phyloP scores from a whole-genome alignment of 1,139 yeast species.

The Debaryomyces sp. region DNA sequence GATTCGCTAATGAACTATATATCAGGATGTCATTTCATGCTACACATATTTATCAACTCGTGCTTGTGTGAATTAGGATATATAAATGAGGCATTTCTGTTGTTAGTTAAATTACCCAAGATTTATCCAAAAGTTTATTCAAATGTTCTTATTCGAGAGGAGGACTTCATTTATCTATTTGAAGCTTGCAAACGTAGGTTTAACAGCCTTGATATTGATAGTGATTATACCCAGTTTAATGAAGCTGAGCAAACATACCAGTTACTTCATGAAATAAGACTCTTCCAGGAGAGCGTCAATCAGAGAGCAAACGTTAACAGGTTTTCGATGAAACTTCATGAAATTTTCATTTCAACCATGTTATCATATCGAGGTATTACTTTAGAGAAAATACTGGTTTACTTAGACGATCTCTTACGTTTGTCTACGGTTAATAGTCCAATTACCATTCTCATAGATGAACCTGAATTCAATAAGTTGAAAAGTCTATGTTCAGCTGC shows the following conservation, averaged over 20 bases:
- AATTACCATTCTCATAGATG: not conserved
- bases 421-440: not conserved
- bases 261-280: constrained; percentile 7
- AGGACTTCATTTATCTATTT: constrained; percentile 21
- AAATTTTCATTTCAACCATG: constrained; percentile 7
- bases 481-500: not conserved
- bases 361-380: constrained; percentile 3
- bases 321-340: constrained; percentile 2
- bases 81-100: constrained; percentile 27
- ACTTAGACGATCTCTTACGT: not conserved
- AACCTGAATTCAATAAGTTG: not conserved
- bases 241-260: constrained; percentile 6
- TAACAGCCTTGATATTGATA: not conserved
- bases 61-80: constrained; percentile 30
- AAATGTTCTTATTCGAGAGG: constrained; percentile 20
- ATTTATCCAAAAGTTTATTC: constrained; percentile 14
- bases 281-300: not conserved
- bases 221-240: not conserved
- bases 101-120: constrained; percentile 24
- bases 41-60: constrained; percentile 29
- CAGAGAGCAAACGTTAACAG: not conserved
- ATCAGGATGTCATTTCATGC: constrained; percentile 26
- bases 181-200: constrained; percentile 13
- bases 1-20: constrained; percentile 20
- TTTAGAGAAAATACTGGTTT: not conserved